Evolutionary conservation across 352 stramenopile species (phyloP).

Genomic region (Phytopythium vexans): DNA sequence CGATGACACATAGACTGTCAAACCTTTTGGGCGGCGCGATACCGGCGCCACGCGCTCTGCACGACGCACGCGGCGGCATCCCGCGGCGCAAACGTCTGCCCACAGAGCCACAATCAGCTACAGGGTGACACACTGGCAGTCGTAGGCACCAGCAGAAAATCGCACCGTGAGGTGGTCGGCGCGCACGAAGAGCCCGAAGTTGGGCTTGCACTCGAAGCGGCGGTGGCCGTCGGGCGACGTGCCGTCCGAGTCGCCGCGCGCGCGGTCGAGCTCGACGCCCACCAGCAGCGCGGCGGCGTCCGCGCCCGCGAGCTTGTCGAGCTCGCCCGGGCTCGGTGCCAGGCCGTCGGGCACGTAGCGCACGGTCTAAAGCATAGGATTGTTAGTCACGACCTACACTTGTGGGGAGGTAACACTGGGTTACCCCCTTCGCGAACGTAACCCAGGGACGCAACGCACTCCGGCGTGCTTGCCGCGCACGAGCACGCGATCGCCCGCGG

Average conservation of each 20-base stretch:
- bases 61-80: conserved; percentile 72
- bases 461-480: conserved; percentile 80
- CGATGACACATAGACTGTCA: background rate
- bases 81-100: conserved; percentile 71
- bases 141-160: background rate
- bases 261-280: conserved; percentile 84
- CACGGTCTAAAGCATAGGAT: conserved; percentile 39
- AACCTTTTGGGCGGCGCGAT: conserved; percentile 71
- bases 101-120: background rate
- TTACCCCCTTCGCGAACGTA: too few species aligned
- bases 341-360: conserved; percentile 55
- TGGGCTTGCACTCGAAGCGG: conserved; percentile 80
- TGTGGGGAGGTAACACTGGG: too few species aligned
- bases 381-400: background rate
- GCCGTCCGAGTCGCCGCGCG: conserved; percentile 78
- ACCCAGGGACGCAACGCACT: conserved; percentile 29
- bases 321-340: background rate
- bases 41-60: conserved; percentile 73
- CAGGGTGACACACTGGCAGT: background rate
- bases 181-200: conserved; percentile 84
- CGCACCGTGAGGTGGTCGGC: conserved; percentile 69
- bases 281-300: conserved; percentile 36
- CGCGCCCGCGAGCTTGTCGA: background rate
- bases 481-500: conserved; percentile 50
- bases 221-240: conserved; percentile 51